Base-by-base conservation (phyloP, 768 basidiomycete genomes). In the Pleurotus citrinopileatus region DNA sequence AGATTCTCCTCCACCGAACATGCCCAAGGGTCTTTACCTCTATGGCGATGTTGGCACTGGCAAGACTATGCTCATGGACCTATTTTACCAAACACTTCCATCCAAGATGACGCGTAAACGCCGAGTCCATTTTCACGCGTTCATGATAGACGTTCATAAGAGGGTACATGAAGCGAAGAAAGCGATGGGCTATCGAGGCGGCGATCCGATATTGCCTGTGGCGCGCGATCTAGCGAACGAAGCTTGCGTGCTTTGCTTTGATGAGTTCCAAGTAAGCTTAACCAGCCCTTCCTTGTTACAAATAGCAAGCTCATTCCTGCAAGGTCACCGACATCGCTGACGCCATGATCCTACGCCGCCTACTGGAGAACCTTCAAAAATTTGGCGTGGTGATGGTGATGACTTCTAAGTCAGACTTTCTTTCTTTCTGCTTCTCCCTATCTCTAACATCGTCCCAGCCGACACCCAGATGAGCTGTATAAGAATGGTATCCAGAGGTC, bases 111-210 rank as follows among this genome's bases (percentile, higher is more conserved):
- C 70, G 42, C 80, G 82, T 55, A 92, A 91, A 70, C 86, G 91
- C 52, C 81, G 97, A 26, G 93, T 98, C 13, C 97, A 99, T 69
- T 99, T 99, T 67, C 95, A 98, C 65, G 92, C 94, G 1, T 98
- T 99, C 77, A 98, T 99, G 97, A 86, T 98, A 57, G 97, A 99
- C 65, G 94, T 98, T 19, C 92, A 98, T 67, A 97, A 96, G 65
- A 86, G 94, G 15, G 67, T 95, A 3, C 94, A 98, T 60, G 83
- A 84, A 1, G 81, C 89, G 34, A 94, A 94, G 72, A 73, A 81
- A 38, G 78, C 80, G 53, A 81, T 86, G 73, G 89, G 89, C 1
- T 71, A 75, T 57, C 66, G 78, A 13, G 82, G 84, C 19, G 87
- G 89, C 15, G 94, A 98, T 66, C 87, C 91, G 25, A 90, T 97